These are phyloP conservation scores for Trichophyton mentagrophytes DNA, from an alignment of 2,329 filamentous ascomycete genomes.

Conservation along the genomic window DNA sequence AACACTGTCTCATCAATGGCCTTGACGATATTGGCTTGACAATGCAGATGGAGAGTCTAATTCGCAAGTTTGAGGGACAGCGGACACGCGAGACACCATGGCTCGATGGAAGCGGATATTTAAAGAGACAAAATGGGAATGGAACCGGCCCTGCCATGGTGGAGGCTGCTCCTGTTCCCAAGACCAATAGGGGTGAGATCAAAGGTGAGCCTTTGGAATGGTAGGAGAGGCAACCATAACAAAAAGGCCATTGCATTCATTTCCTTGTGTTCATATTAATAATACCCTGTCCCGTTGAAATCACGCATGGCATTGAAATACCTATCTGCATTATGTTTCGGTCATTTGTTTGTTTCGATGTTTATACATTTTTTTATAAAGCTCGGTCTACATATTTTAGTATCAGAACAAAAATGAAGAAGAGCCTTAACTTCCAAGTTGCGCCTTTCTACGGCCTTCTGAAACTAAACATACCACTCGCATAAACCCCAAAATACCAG, in stretches of 20 bases:
- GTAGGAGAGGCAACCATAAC: constrained; percentile 38
- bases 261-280: background rate
- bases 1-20: constrained; percentile 86
- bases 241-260: background rate
- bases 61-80: constrained; percentile 65
- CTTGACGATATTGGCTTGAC: constrained; percentile 93
- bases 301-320: background rate
- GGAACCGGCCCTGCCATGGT: constrained; percentile 46
- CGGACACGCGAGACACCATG: constrained; percentile 71
- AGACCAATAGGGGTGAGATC: constrained; percentile 75
- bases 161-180: constrained; percentile 59
- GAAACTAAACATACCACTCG: background rate
- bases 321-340: background rate
- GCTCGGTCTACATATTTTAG: background rate
- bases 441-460: too few relatives aligned
- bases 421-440: background rate
- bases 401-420: background rate
- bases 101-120: constrained; percentile 76
- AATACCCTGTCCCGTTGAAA: background rate
- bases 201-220: constrained; percentile 81
- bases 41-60: constrained; percentile 84
- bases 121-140: constrained; percentile 36
- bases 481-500: background rate
- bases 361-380: background rate
- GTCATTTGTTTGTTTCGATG: background rate